Evolutionary conservation across 169 alveolate species (phyloP), one percentile per base, ranked within the genome.

Genomic region (Plasmodium gallinaceum): DNA sequence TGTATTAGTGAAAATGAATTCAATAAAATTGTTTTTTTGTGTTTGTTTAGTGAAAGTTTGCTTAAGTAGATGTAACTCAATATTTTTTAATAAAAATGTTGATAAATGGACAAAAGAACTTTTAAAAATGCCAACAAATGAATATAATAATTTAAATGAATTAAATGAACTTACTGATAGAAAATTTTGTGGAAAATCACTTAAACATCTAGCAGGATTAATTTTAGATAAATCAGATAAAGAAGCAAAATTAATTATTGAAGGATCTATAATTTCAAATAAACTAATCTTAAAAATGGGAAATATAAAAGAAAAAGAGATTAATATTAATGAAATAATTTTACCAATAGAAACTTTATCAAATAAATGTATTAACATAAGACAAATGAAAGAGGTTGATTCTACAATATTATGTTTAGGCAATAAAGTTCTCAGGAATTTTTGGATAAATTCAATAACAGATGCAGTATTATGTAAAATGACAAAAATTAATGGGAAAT

Each of bases 311-410:
- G 90, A 93, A 74, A 91, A 73, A 43, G 93, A 89, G 42, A 92
- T 93, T 45, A 92, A 90, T 64, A 88, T 93, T 24, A 71, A 75
- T n/a, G 88, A 85, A 16, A 88, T 93, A 52, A 78, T 92, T 37
- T 86, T 87, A 18, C 96, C 96, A 7, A 18, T 94, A 37, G 96
- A 94, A 88, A 94, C 95, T 0, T 70, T 92, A 10, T 91, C 93
- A 57, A 90, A 88, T 66, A 94, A 94, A 69, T 94, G 96, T 61
- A 92, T 94, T 26, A 73, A 94, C 48, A 94, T 94, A 14, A 45
- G 96, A 43, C 75, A 76, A n/a, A 62, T 62, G 8, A 68, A 80
- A 52, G 22, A 54, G 7, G 43, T 32, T n/a, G 90, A 80, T 68
- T 80, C 90, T 39, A 62, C 69, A 37, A 69, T 80, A 37, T 37